These are phyloP conservation scores for Boletus insuetus DNA, from an alignment of 768 basidiomycete genomes.

Conservation along the genomic window DNA sequence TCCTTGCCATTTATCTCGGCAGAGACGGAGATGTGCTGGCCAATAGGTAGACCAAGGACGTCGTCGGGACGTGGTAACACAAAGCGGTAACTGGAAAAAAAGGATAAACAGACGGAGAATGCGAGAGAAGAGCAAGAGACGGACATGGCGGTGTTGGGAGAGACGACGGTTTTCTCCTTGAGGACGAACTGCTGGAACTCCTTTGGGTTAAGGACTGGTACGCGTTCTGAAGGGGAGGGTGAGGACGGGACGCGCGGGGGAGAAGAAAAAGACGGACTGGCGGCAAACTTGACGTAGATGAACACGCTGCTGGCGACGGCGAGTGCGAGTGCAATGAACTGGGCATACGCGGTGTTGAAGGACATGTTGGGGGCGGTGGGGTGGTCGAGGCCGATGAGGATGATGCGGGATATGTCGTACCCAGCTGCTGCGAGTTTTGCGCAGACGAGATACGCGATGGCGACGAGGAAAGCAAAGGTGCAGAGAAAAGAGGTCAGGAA, in stretches of 20 bases:
- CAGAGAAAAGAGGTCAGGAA: conserved; percentile 53
- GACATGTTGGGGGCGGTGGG: conserved; percentile 22
- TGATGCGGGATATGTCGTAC: conserved; percentile 56
- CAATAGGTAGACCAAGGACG: conserved; percentile 89
- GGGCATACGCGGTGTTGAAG: conserved; percentile 24
- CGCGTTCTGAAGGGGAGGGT: conserved; percentile 45
- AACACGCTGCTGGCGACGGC: conserved; percentile 47
- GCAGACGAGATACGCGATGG: conserved; percentile 27
- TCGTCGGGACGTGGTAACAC: conserved; percentile 70
- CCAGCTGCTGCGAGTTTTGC: conserved; percentile 49
- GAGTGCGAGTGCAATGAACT: conserved; percentile 52
- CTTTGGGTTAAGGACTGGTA: conserved; percentile 69
- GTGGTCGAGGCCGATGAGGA: conserved; percentile 54
- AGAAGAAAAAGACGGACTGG: conserved; percentile 35
- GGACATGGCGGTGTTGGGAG: conserved; percentile 94
- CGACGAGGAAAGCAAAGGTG: conserved; percentile 47
- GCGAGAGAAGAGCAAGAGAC: conserved; percentile 23
- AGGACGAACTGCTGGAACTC: conserved; percentile 84
- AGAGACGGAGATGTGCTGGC: conserved; percentile 91
- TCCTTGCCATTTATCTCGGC: conserved; percentile 92
- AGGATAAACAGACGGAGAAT: not conserved
- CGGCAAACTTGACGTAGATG: conserved; percentile 50
- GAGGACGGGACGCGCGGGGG: not conserved
- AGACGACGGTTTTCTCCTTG: conserved; percentile 75
- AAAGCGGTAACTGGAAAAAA: conserved; percentile 80